Percentiles rank a stretch among this genome's conserved stretches.
Conservation (phyloP, 2,329 filamentous ascomycete genomes). For the Penicillium sp. region DNA sequence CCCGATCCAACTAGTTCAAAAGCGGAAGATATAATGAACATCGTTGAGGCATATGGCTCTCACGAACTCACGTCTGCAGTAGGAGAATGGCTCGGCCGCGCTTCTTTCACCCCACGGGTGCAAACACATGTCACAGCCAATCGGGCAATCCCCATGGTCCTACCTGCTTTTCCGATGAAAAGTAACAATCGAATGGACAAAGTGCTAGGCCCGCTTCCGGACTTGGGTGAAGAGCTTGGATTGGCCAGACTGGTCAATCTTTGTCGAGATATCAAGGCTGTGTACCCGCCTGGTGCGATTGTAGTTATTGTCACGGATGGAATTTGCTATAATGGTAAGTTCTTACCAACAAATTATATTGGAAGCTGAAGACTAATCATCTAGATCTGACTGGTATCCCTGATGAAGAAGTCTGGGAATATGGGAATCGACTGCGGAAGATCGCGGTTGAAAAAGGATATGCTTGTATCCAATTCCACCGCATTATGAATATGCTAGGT, state of each 20-base stretch:
- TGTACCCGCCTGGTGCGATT: slow-evolving; percentile 7
- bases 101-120: slow-evolving; percentile 6
- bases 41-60: slow-evolving; percentile 5
- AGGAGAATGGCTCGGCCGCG: slow-evolving; percentile 10
- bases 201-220: not conserved
- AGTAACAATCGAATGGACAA: slow-evolving; percentile 12
- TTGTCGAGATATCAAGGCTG: slow-evolving; percentile 6
- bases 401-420: slow-evolving; percentile 12
- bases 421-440: slow-evolving; percentile 12
- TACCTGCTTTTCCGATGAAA: slow-evolving; percentile 12
- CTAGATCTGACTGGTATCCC: slow-evolving; percentile 9
- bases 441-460: slow-evolving; percentile 6
- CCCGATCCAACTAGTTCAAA: not conserved
- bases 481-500: slow-evolving; percentile 9
- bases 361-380: not conserved
- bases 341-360: not conserved
- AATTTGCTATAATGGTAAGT: slow-evolving; percentile 11
- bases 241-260: slow-evolving; percentile 9
- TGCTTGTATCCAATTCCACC: slow-evolving; percentile 8
- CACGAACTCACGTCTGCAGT: slow-evolving; percentile 1
- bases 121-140: slow-evolving; percentile 3
- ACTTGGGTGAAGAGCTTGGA: slow-evolving; percentile 9
- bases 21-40: slow-evolving; percentile 4
- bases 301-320: slow-evolving; percentile 11
- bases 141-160: slow-evolving; percentile 7